These are phyloP conservation scores for Debaryomyces sp. DNA, from an alignment of 1,139 yeast species.

Conservation along the genomic window DNA sequence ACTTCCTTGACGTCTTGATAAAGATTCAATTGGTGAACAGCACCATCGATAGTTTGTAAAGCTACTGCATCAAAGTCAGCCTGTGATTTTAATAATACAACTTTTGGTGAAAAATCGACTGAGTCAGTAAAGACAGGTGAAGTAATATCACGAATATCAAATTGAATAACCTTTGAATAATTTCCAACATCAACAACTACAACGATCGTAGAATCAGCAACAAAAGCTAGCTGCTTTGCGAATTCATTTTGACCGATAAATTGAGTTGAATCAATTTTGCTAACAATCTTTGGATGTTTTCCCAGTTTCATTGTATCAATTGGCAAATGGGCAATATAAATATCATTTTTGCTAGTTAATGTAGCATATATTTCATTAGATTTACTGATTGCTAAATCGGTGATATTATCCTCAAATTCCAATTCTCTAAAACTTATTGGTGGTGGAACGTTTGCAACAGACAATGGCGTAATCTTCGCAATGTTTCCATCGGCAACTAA, in stretches of 20 bases:
- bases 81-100: conserved; percentile 58
- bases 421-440: conserved; percentile 80
- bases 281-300: conserved; percentile 45
- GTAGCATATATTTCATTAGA: conserved; percentile 65
- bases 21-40: conserved; percentile 47
- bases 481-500: conserved; percentile 78
- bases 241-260: conserved; percentile 44
- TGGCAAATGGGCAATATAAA: conserved; percentile 24
- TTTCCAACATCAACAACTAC: conserved; percentile 57
- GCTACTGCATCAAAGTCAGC: conserved; percentile 56
- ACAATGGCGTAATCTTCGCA: conserved; percentile 80
- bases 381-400: conserved; percentile 64
- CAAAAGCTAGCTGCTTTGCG: conserved; percentile 66
- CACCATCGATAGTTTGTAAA: conserved; percentile 67
- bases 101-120: conserved; percentile 49
- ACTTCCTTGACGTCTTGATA: conserved; percentile 30
- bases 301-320: conserved; percentile 40
- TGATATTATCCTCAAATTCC: conserved; percentile 51
- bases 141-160: conserved; percentile 41
- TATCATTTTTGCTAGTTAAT: conserved; percentile 43
- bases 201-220: conserved; percentile 52
- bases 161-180: conserved; percentile 51
- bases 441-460: conserved; percentile 91
- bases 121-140: conserved; percentile 46
- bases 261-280: conserved; percentile 2